These are phyloP conservation scores for Tulasnella calospora DNA, from an alignment of 768 basidiomycete genomes.

Conservation along the genomic window DNA sequence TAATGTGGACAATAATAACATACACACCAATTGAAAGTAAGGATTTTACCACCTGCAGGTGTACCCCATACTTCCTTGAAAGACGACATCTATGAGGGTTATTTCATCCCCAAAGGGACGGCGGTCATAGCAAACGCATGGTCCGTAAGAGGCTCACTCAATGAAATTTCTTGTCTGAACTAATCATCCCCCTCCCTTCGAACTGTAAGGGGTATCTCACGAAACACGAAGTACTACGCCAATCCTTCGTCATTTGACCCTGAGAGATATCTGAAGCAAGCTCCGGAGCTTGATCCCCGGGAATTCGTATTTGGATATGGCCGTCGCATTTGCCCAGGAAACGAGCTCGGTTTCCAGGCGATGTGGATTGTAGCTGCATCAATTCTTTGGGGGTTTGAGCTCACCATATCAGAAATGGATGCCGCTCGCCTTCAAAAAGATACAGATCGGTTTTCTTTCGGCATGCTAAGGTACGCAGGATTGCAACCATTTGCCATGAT, in stretches of 20 bases:
- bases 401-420: background rate
- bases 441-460: background rate
- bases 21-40: background rate
- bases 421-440: background rate
- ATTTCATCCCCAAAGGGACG: background rate
- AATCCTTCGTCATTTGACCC: conserved; percentile 14
- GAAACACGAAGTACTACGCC: background rate
- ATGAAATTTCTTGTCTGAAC: too few relatives aligned
- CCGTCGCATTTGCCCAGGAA: conserved; percentile 7
- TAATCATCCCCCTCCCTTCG: too few relatives aligned
- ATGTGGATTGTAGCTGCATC: background rate
- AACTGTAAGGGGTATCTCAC: background rate
- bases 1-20: background rate
- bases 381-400: background rate
- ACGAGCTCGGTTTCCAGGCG: background rate
- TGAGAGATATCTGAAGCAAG: conserved; percentile 3
- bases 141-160: background rate
- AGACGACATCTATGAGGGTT: conserved; percentile 1
- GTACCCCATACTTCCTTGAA: background rate
- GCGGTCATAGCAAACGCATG: background rate
- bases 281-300: conserved; percentile 2
- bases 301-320: conserved; percentile 9
- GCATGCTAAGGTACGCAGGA: background rate
- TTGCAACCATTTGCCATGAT: background rate
- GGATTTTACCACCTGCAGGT: background rate